phyloP scores from a whole-genome alignment of 1,284 basidiomycete genomes.

The Pseudozyma pruni region DNA sequence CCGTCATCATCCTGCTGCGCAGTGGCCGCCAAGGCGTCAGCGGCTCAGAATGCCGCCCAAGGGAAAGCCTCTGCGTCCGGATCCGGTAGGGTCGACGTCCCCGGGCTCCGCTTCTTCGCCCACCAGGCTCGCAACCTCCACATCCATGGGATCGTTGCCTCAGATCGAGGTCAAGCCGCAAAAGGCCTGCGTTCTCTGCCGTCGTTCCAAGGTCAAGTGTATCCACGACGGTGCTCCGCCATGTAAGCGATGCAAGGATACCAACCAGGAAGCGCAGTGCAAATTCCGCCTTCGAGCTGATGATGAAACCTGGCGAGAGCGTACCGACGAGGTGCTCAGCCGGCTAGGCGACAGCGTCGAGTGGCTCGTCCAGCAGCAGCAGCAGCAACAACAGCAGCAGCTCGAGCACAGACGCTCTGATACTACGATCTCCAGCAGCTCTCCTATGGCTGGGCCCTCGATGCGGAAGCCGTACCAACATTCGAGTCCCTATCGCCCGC shows the following conservation, averaged over 20 bases:
- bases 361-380: constrained; percentile 38
- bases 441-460: constrained; percentile 23
- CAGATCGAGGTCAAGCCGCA: constrained; percentile 55
- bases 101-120: constrained; percentile 30
- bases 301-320: constrained; percentile 58
- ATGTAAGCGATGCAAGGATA: constrained; percentile 55
- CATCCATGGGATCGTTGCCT: constrained; percentile 24
- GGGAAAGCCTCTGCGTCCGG: constrained; percentile 10
- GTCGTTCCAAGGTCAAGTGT: constrained; percentile 59
- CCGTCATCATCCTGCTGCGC: not conserved
- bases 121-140: constrained; percentile 13
- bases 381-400: constrained; percentile 4
- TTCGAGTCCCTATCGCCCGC: constrained; percentile 15
- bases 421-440: constrained; percentile 14
- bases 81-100: constrained; percentile 19
- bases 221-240: constrained; percentile 58
- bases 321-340: constrained; percentile 54
- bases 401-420: constrained; percentile 17
- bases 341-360: constrained; percentile 50
- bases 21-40: constrained; percentile 3
- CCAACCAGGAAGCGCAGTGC: constrained; percentile 54
- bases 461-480: constrained; percentile 18
- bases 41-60: constrained; percentile 33
- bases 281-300: constrained; percentile 59
- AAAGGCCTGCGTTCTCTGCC: constrained; percentile 57